phyloP scores from a whole-genome alignment of 2,329 filamentous ascomycete genomes.

The Cytospora paraplurivora region DNA sequence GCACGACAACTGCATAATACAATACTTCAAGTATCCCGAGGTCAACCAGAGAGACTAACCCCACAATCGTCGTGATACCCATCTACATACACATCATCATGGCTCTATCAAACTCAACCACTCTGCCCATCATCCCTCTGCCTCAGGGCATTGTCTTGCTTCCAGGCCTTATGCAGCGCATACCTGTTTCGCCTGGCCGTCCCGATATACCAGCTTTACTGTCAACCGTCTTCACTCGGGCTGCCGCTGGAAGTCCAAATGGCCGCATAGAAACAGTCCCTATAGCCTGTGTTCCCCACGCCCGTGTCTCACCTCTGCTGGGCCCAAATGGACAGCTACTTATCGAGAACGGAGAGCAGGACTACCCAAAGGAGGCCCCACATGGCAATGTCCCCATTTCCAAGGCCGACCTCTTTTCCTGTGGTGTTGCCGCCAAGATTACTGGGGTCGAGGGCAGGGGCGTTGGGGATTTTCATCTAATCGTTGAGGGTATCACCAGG shows the following conservation, averaged over 20 bases:
- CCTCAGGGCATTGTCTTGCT: conserved; percentile 79
- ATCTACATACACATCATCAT: conserved; percentile 28
- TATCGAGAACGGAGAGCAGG: conserved; percentile 64
- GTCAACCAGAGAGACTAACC: not conserved
- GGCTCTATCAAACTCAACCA: conserved; percentile 44
- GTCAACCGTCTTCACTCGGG: conserved; percentile 78
- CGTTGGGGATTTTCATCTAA: conserved; percentile 74
- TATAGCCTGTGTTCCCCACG: conserved; percentile 85
- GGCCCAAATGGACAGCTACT: conserved; percentile 75
- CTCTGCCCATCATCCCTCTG: conserved; percentile 79
- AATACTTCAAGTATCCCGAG: not conserved
- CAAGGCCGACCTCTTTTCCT: conserved; percentile 76
- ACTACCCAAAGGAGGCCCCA: conserved; percentile 47
- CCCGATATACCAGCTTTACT: conserved; percentile 88
- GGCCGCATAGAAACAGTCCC: conserved; percentile 68
- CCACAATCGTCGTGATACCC: not conserved
- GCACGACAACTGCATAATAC: not conserved
- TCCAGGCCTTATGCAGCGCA: conserved; percentile 81
- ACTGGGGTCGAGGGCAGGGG: conserved; percentile 75
- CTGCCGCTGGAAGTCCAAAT: conserved; percentile 66
- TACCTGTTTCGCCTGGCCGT: conserved; percentile 76
- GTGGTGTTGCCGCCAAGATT: conserved; percentile 80
- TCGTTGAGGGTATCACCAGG: conserved; percentile 83
- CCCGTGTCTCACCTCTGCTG: conserved; percentile 64
- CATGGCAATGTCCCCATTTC: conserved; percentile 61